Conservation (phyloP, 2,329 filamentous ascomycete species). For the Nectriaceae sp. region DNA sequence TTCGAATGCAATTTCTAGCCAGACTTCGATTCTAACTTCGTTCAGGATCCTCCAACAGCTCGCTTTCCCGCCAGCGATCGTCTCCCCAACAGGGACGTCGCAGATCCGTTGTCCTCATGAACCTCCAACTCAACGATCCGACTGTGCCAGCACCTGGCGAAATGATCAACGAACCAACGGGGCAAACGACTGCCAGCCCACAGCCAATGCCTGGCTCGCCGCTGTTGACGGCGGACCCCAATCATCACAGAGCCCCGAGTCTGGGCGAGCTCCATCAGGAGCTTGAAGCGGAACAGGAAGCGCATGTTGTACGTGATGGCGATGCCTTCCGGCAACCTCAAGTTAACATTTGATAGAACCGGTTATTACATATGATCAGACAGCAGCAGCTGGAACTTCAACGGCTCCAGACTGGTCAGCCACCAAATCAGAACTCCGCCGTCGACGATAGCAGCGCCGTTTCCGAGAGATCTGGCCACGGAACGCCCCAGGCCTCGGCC, state of each 20-base stretch:
- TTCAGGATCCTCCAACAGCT: slow-evolving; percentile 54
- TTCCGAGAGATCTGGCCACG: slow-evolving; percentile 46
- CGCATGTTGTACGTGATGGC: slow-evolving; percentile 69
- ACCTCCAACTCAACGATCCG: slow-evolving; percentile 73
- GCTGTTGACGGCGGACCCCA: slow-evolving; percentile 52
- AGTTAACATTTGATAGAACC: slow-evolving; percentile 54
- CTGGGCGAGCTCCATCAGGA: slow-evolving; percentile 78
- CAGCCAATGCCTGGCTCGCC: slow-evolving; percentile 52
- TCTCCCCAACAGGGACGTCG: slow-evolving; percentile 57
- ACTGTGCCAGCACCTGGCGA: slow-evolving; percentile 68
- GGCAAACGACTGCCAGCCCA: slow-evolving; percentile 40
- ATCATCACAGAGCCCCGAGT: slow-evolving; percentile 69
- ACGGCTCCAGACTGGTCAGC: slow-evolving; percentile 53
- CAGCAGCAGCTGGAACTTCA: slow-evolving; percentile 72
- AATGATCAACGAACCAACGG: slow-evolving; percentile 53
- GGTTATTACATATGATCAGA: slow-evolving; percentile 75
- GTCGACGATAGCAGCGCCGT: slow-evolving; percentile 53
- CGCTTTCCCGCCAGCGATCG: slow-evolving; percentile 44
- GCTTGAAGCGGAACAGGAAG: slow-evolving; percentile 77
- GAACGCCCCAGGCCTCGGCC: slow-evolving; percentile 35
- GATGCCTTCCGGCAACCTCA: not conserved
- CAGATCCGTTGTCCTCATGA: slow-evolving; percentile 71
- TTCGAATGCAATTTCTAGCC: not conserved
- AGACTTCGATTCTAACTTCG: not conserved
- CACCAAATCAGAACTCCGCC: slow-evolving; percentile 36